Base-by-base conservation (phyloP, 805 yeast species). In the Metschnikowia rubicola region DNA sequence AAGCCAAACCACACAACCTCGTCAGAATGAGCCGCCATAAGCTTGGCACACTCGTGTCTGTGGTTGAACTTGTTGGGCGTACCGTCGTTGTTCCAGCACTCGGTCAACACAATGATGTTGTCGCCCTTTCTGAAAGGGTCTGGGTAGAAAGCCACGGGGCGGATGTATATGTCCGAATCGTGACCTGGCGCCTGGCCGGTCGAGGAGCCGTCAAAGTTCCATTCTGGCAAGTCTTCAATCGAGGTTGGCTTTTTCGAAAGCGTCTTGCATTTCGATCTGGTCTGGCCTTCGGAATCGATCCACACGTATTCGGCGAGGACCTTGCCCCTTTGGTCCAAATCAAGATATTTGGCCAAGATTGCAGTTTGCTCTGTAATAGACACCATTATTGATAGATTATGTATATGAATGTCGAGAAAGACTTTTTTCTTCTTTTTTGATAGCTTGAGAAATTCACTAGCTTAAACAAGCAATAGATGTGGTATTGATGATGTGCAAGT, bases 141-240 rank as follows among this genome's bases (percentile, higher is more conserved):
- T 56, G 90, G 84, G 81, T 88, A 94, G 72, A 75, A 85, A 46
- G 97, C 89, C 57, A 81, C 95, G n/a, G 99, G 99, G 73, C 96
- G 86, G 65, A 94, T 78, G 71, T 89, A 90, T 54, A 94, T 81
- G 68, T 94, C 99, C 38, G 97, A 90, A 77, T 94, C 91, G 71
- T 87, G 84, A 60, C 99, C 99, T 63, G 97, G 97, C 47, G 99
- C 98, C 78, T 94, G 99, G 60, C 86, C 90, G 44, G 99, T 94
- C 31, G 98, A 91, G 37, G 98, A 91, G 73, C 99, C 99, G 70
- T 94, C 99, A 63, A 94, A 94, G 80, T 94, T 94, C 99, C 99
- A 94, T 74, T 92, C 97, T 58, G 98, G 97, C 61, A 94, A 79
- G 65, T 94, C 96, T 53, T 86, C 92, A 45, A 89, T 74, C 33